Conservation (phyloP, 2,329 filamentous ascomycete species). For the Colletotrichum tabaci region DNA sequence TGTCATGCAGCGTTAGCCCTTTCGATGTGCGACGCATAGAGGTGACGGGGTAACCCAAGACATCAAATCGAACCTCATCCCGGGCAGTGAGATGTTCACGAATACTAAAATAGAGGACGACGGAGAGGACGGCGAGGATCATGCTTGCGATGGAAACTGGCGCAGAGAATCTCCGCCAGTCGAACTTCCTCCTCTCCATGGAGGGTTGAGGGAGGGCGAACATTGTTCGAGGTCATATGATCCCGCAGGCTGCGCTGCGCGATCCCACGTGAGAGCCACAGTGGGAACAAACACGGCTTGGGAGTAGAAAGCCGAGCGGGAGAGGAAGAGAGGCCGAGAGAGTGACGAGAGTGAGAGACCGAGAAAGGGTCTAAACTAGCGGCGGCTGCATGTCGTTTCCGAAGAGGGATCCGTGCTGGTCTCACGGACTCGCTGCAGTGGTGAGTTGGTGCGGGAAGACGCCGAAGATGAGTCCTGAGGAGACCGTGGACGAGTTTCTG, state of each 20-base stretch:
- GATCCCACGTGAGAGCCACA: slow-evolving; percentile 41
- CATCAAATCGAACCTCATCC: slow-evolving; percentile 32
- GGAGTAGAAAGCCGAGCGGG: slow-evolving; percentile 31
- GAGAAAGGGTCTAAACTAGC: slow-evolving; percentile 35
- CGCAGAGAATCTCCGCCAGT: slow-evolving; percentile 35
- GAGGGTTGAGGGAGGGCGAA: slow-evolving; percentile 21
- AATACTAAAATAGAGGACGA: slow-evolving; percentile 37
- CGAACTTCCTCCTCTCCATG: slow-evolving; percentile 32
- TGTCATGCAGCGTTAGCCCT: slow-evolving; percentile 21
- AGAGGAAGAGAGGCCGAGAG: not conserved
- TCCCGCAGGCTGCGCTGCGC: slow-evolving; percentile 28
- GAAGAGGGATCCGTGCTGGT: slow-evolving; percentile 40
- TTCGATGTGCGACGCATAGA: not conserved
- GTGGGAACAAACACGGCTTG: slow-evolving; percentile 15
- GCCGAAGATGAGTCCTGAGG: slow-evolving; percentile 38
- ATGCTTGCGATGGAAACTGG: slow-evolving; percentile 38
- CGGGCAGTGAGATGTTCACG: slow-evolving; percentile 27
- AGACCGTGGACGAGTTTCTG: slow-evolving; percentile 8
- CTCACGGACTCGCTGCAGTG: slow-evolving; percentile 38
- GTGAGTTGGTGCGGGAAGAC: slow-evolving; percentile 20
- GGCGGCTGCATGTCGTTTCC: slow-evolving; percentile 39
- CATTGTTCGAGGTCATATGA: slow-evolving; percentile 41
- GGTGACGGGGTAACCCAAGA: not conserved
- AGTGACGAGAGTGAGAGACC: slow-evolving; percentile 14
- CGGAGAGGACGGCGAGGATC: slow-evolving; percentile 35